phyloP scores from a whole-genome alignment of 1,284 basidiomycete genomes.

The Hemileia vastatrix region DNA sequence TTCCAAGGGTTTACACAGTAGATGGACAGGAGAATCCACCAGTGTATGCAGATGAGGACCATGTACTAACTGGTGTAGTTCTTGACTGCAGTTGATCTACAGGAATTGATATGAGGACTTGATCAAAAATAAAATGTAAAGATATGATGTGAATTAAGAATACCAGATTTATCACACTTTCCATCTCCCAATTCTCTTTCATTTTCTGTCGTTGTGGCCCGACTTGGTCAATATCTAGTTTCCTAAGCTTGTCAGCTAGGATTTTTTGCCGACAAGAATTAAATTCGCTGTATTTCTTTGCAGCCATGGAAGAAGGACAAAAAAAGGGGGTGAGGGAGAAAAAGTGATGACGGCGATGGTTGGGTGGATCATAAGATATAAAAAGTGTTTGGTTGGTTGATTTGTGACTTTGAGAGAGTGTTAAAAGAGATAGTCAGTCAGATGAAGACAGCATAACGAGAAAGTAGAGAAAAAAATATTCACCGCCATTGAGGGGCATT shows the following conservation, averaged over 20 bases:
- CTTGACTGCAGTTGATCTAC: constrained; percentile 18
- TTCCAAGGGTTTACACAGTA: not conserved
- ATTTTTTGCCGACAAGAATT: not conserved
- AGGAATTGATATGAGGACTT: not conserved
- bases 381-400: constrained; percentile 1
- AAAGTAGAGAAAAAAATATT: not conserved
- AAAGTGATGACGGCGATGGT: constrained; percentile 19
- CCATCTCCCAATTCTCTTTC: constrained; percentile 5
- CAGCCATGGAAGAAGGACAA: constrained; percentile 1
- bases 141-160: not conserved
- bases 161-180: not conserved
- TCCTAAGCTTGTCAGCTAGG: constrained; percentile 10
- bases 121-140: not conserved
- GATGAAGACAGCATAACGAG: too few relatives aligned
- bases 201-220: constrained; percentile 1
- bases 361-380: constrained; percentile 18
- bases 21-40: not conserved
- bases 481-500: not conserved
- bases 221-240: constrained; percentile 1
- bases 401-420: not conserved
- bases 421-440: not conserved
- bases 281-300: not conserved
- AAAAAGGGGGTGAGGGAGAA: constrained; percentile 18
- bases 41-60: too few relatives aligned
- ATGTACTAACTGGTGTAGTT: constrained; percentile 7